These are phyloP conservation scores for Schizothecium vesticola DNA, from an alignment of 495 filamentous ascomycete genomes.

Conservation along the genomic window DNA sequence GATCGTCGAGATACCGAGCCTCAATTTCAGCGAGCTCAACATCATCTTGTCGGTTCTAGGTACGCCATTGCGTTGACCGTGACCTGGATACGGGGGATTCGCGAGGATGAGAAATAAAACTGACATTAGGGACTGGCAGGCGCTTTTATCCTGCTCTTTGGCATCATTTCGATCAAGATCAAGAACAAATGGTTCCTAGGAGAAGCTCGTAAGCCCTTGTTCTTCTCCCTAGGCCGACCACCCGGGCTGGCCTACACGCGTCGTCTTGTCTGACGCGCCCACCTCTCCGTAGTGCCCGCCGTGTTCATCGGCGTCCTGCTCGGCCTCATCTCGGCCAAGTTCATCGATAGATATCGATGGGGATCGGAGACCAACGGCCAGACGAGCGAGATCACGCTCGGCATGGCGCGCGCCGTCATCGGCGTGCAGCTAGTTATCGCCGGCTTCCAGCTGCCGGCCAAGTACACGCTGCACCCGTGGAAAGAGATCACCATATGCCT, in stretches of 20 bases:
- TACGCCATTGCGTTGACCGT: background rate
- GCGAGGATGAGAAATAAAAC: background rate
- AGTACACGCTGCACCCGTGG: slow-evolving; percentile 71
- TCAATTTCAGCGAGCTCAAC: slow-evolving; percentile 51
- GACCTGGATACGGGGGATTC: background rate
- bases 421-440: slow-evolving; percentile 65
- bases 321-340: slow-evolving; percentile 45
- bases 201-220: slow-evolving; percentile 45
- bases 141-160: slow-evolving; percentile 37
- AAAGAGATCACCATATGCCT: slow-evolving; percentile 66
- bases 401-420: slow-evolving; percentile 43
- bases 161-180: slow-evolving; percentile 48
- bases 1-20: slow-evolving; percentile 36
- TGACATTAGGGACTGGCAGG: background rate
- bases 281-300: slow-evolving; percentile 40
- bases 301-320: slow-evolving; percentile 45
- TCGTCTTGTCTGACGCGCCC: background rate
- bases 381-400: slow-evolving; percentile 43
- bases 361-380: slow-evolving; percentile 31
- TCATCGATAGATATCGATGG: slow-evolving; percentile 44
- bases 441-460: slow-evolving; percentile 78
- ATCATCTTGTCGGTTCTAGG: slow-evolving; percentile 40
- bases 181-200: slow-evolving; percentile 53
- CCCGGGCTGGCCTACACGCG: background rate
- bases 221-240: background rate